phyloP scores from a whole-genome alignment of 768 basidiomycete genomes.

The Pleurotus djamor region DNA sequence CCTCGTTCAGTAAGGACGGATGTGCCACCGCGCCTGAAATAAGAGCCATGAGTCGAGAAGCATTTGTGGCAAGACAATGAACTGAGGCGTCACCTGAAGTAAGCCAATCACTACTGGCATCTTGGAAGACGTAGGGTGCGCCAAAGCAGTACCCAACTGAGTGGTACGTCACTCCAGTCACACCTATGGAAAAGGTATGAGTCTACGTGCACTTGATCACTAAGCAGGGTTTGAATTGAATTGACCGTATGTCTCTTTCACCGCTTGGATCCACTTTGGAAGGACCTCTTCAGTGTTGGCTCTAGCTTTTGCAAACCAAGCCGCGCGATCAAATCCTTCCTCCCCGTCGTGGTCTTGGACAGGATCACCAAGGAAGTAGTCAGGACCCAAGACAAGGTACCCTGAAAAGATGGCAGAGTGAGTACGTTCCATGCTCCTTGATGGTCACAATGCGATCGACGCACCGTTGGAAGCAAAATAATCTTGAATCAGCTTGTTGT shows the following conservation, averaged over 20 bases:
- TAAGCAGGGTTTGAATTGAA: background rate
- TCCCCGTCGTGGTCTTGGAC: constrained; percentile 36
- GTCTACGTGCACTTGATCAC: background rate
- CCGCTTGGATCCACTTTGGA: constrained; percentile 51
- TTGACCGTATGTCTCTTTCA: constrained; percentile 47
- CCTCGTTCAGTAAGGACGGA: constrained; percentile 46
- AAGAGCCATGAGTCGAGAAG: background rate
- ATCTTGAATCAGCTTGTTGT: constrained; percentile 60
- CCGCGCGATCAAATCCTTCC: constrained; percentile 30
- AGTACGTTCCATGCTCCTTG: background rate
- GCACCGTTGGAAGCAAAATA: constrained; percentile 60
- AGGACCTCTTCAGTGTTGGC: constrained; percentile 33
- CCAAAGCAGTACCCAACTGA: constrained; percentile 49
- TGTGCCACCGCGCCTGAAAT: constrained; percentile 52
- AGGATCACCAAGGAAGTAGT: constrained; percentile 64
- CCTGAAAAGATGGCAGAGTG: constrained; percentile 28
- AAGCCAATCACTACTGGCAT: constrained; percentile 42
- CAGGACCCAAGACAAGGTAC: constrained; percentile 55
- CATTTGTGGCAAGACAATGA: background rate
- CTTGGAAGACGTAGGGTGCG: constrained; percentile 47
- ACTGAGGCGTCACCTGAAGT: constrained; percentile 36
- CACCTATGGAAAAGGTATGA: constrained; percentile 9
- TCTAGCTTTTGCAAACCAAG: constrained; percentile 38
- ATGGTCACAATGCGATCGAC: background rate
- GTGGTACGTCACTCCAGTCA: constrained; percentile 32